phyloP scores from a whole-genome alignment of 805 yeast species.

The Nakazawaea holstii region DNA sequence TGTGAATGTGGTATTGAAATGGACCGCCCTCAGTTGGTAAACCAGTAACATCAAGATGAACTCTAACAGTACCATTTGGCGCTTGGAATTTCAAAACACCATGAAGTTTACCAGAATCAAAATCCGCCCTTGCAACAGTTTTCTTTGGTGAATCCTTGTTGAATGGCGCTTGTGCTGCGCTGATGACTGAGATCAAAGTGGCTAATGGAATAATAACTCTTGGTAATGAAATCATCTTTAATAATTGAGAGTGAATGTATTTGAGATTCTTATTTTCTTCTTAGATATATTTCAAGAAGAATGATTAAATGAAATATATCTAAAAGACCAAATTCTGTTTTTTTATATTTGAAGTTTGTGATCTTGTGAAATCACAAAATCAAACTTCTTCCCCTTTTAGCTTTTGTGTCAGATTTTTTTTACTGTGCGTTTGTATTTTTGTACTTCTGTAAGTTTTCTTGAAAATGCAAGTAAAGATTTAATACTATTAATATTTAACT shows the following conservation, averaged over 20 bases:
- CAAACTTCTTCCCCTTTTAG: too few relatives aligned
- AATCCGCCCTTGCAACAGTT: slow-evolving; percentile 52
- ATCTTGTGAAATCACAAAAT: too few relatives aligned
- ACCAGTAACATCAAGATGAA: slow-evolving; percentile 66
- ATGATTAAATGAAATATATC: too few relatives aligned
- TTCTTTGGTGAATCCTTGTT: slow-evolving; percentile 43
- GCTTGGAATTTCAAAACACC: slow-evolving; percentile 59
- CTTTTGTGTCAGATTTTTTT: too few relatives aligned
- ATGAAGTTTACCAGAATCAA: slow-evolving; percentile 36
- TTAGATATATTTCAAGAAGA: too few relatives aligned
- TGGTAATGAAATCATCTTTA: background rate
- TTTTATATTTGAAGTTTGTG: too few relatives aligned
- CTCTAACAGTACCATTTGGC: slow-evolving; percentile 55
- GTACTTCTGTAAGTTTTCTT: too few relatives aligned
- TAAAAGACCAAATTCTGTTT: too few relatives aligned
- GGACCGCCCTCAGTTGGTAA: slow-evolving; percentile 65
- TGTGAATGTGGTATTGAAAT: slow-evolving; percentile 66
- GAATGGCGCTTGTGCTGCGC: slow-evolving; percentile 45
- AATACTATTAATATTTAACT: background rate
- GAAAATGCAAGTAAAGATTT: background rate
- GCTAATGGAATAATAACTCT: background rate
- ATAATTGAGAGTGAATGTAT: background rate
- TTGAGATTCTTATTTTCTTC: too few relatives aligned
- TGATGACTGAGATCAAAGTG: slow-evolving; percentile 3
- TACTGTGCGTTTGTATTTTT: too few relatives aligned